Conservation (phyloP, 495 filamentous ascomycete genomes). For the Stereocaulon alpinum region DNA sequence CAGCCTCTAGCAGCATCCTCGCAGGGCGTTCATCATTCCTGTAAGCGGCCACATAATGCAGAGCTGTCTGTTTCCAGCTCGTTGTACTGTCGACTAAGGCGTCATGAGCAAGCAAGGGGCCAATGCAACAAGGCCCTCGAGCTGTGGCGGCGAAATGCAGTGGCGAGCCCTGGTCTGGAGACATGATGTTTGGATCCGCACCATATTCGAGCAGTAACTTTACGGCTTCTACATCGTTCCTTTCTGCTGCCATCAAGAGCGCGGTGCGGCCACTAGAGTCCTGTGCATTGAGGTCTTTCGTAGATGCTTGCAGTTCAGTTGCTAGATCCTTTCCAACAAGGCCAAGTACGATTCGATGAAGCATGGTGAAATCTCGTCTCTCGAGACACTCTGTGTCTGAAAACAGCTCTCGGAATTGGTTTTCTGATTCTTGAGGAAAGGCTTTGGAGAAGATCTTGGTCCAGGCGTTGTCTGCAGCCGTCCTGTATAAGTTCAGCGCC, state of each 20-base stretch:
- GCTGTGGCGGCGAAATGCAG: not conserved
- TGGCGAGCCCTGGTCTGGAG: not conserved
- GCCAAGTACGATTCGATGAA: not conserved
- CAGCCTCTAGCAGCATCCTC: not conserved
- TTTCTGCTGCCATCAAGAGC: not conserved
- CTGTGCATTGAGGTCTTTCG: not conserved
- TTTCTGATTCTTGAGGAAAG: not conserved
- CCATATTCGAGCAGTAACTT: not conserved
- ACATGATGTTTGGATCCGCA: not conserved
- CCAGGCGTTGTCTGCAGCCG: slow-evolving; percentile 1
- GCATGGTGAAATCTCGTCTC: not conserved
- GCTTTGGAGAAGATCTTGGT: not conserved
- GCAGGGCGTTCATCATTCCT: not conserved
- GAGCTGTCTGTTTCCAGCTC: not conserved
- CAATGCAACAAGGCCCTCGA: not conserved
- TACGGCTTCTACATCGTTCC: not conserved
- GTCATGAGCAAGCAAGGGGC: not conserved
- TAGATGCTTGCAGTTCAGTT: not conserved
- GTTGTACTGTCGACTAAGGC: not conserved
- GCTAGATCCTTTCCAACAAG: not conserved
- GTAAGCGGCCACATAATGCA: slow-evolving; percentile 2
- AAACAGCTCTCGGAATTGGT: not conserved
- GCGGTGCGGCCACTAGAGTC: not conserved
- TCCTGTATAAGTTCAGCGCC: not conserved
- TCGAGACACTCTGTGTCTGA: not conserved